Evolutionary conservation across 495 filamentous ascomycete genomes (phyloP).

Genomic region (Lentithecium fluviatile): DNA sequence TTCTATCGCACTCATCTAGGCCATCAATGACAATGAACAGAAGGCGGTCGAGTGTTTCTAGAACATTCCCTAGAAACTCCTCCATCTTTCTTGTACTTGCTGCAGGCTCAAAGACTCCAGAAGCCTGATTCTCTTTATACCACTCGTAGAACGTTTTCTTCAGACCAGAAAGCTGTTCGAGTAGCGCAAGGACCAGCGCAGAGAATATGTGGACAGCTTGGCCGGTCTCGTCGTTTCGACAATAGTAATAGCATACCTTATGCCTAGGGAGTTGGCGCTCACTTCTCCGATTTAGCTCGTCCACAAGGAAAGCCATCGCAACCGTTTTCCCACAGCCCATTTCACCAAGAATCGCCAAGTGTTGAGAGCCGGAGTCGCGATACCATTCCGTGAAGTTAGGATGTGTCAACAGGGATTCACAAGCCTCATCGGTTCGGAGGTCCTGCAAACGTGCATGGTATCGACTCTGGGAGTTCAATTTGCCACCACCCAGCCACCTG

Average conservation of each 20-base stretch:
- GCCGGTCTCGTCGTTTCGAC: conserved; percentile 17
- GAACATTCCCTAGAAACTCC: conserved; percentile 4
- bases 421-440: conserved; percentile 14
- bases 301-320: conserved; percentile 15
- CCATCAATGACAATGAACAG: conserved; percentile 18
- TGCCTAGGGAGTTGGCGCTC: conserved; percentile 9
- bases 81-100: conserved; percentile 9
- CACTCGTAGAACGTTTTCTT: conserved; percentile 18
- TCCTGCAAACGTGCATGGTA: conserved; percentile 13
- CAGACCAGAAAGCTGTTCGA: conserved; percentile 18
- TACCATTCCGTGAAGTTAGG: conserved; percentile 12
- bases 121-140: conserved; percentile 13
- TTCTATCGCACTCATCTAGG: conserved; percentile 15
- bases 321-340: conserved; percentile 16
- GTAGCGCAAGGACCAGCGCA: conserved; percentile 5
- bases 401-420: conserved; percentile 5
- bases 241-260: conserved; percentile 20
- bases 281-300: conserved; percentile 14
- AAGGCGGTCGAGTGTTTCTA: conserved; percentile 8
- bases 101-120: conserved; percentile 11
- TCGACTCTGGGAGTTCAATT: conserved; percentile 5
- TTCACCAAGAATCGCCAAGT: conserved; percentile 9
- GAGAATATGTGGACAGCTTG: conserved; percentile 12
- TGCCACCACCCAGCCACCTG: conserved; percentile 12
- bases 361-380: neutral